Conservation (phyloP, 306 rosid species). For the Prunus salicina region DNA sequence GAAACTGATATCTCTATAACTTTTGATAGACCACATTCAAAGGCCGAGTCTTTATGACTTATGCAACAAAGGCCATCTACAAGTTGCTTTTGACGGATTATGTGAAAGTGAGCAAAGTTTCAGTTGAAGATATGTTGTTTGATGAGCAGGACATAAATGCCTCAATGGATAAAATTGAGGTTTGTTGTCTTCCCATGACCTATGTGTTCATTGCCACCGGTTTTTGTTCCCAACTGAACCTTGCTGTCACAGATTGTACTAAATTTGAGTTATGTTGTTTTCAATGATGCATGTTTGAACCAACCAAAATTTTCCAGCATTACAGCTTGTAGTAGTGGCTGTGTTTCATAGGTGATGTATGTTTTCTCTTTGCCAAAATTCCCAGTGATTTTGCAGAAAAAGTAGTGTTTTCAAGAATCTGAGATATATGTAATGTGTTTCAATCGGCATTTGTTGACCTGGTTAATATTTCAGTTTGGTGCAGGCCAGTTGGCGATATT, state of each 20-base stretch:
- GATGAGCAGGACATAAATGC: conserved; percentile 89
- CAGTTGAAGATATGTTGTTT: conserved; percentile 85
- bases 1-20: conserved; percentile 14
- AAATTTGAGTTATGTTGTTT: background rate
- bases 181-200: conserved; percentile 11
- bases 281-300: background rate
- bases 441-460: background rate
- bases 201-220: background rate
- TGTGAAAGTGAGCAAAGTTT: conserved; percentile 89
- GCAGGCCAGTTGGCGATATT: background rate
- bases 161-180: conserved; percentile 98
- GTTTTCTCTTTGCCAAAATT: background rate
- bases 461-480: background rate
- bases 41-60: conserved; percentile 96
- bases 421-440: background rate
- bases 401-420: background rate
- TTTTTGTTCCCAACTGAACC: background rate
- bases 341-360: background rate
- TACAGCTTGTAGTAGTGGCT: background rate
- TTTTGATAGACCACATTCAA: conserved; percentile 66
- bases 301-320: background rate
- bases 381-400: background rate
- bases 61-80: conserved; percentile 91
- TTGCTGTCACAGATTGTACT: background rate
- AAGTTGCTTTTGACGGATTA: conserved; percentile 77